Evolutionary conservation across 2,329 filamentous ascomycete species (phyloP).

Genomic region (Nannizzia gypsea): DNA sequence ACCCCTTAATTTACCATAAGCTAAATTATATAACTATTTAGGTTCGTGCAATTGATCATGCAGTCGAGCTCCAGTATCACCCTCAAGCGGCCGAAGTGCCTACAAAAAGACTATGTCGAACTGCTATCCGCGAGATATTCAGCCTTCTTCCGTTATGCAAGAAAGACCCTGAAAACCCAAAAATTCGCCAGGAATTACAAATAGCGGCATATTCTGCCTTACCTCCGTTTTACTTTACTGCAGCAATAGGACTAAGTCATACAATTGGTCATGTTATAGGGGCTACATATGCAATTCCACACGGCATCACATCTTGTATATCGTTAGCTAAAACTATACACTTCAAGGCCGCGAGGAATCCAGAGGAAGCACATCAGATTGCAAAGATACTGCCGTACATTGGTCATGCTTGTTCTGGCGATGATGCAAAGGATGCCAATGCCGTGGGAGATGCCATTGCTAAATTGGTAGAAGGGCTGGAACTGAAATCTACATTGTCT

Average conservation of each 20-base stretch:
- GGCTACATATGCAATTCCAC: slow-evolving; percentile 12
- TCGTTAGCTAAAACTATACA: slow-evolving; percentile 11
- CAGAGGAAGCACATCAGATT: slow-evolving; percentile 14
- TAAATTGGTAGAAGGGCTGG: slow-evolving; percentile 7
- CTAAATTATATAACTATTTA: slow-evolving; percentile 2
- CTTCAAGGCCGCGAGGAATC: slow-evolving; percentile 9
- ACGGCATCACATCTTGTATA: slow-evolving; percentile 15
- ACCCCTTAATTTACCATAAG: not conserved
- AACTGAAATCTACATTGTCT: slow-evolving; percentile 8
- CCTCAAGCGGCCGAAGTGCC: slow-evolving; percentile 12
- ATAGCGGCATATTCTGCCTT: slow-evolving; percentile 12
- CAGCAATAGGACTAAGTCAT: slow-evolving; percentile 12
- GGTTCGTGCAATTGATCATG: slow-evolving; percentile 14
- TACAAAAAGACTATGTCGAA: slow-evolving; percentile 10
- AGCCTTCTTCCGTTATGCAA: slow-evolving; percentile 10
- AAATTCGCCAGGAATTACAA: slow-evolving; percentile 11
- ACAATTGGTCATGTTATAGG: slow-evolving; percentile 13
- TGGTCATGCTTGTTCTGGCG: slow-evolving; percentile 14
- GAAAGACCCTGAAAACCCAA: slow-evolving; percentile 11
- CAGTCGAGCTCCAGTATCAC: slow-evolving; percentile 13
- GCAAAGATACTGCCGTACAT: slow-evolving; percentile 18
- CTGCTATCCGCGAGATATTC: slow-evolving; percentile 11
- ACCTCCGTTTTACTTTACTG: slow-evolving; percentile 10
- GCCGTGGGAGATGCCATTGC: slow-evolving; percentile 8
- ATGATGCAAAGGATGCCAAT: slow-evolving; percentile 12